Evolutionary conservation across 495 filamentous ascomycete species (phyloP), one percentile per base, ranked within the genome.

Genomic region (Penicillium simplicissimum): DNA sequence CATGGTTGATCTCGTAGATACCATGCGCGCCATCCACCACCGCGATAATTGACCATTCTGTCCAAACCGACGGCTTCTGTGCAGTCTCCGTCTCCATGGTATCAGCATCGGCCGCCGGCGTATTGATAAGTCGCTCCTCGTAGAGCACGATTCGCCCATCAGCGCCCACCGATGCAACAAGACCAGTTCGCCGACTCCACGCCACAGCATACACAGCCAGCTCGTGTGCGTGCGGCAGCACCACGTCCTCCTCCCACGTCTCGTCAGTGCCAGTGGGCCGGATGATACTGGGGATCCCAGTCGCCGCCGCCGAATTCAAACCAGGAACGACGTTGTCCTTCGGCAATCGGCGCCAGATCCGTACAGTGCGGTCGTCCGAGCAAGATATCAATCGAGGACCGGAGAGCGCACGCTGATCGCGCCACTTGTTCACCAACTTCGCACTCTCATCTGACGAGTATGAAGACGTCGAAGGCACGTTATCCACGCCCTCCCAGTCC

Each of bases 1-100:
- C 85, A 71, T 96, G 90, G 62, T 98, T 98, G 64, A 98, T 80
- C 74, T 98, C 95, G 70, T 92, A 97, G 6, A 95, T 90, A 0
- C 89, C 93, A 72, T 98, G 95, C 6, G 89, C 91, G 10, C 83
- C 85, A 35, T 86, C 79, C 1, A 90, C 60, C 35, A 85, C 83
- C 0, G 85, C 86, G 37, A 92, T 60, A 31, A 93, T 71, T 14
- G 78, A 76, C 93, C 95, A 97, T 53, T 84, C 81, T 7, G 82
- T 87, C 21, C 57, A 52, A 36, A 69, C 72, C 11, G 49, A 5
- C 4, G 52, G 14, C 38, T 43, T 55, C 60, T 42, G 36, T 34
- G 38, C 42, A 59, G 67, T 8, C 31, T 76, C 70, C 15, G 76
- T 76, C 17, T 77, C 78, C 67, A 78, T 75, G 10, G 60, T 69